phyloP scores from a whole-genome alignment of 75 land plant genomes.

The Cunninghamia lanceolata region DNA sequence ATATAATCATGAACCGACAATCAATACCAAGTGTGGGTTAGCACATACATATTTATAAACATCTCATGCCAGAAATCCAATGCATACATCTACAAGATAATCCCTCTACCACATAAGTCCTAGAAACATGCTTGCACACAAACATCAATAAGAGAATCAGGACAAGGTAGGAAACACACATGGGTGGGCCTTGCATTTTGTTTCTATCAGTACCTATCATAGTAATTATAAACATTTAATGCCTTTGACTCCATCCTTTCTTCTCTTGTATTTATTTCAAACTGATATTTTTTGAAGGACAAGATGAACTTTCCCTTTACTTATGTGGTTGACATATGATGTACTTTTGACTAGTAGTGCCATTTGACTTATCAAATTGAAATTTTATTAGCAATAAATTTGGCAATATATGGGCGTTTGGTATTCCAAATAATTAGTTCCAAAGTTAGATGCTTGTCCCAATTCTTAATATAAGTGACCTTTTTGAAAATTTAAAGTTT shows the following conservation, averaged over 20 bases:
- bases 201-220: neutral
- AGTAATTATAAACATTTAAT: neutral
- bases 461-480: neutral
- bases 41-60: too few species aligned
- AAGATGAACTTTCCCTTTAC: neutral
- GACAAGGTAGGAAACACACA: too few species aligned
- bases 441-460: neutral
- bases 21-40: too few species aligned
- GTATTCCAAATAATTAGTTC: neutral
- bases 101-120: too few species aligned
- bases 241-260: neutral
- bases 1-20: too few species aligned
- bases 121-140: too few species aligned
- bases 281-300: neutral
- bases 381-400: neutral
- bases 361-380: neutral
- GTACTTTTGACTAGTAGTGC: neutral
- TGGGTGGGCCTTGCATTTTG: neutral
- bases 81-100: too few species aligned
- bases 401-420: neutral
- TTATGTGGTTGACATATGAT: neutral
- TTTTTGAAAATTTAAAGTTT: neutral
- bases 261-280: neutral
- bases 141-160: too few species aligned
- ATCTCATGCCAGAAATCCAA: too few species aligned